Percentiles rank a stretch among this genome's conserved stretches.
These are phyloP conservation scores for Karstenula rhodostoma DNA, from an alignment of 2,329 filamentous ascomycete species.

Conservation along the genomic window DNA sequence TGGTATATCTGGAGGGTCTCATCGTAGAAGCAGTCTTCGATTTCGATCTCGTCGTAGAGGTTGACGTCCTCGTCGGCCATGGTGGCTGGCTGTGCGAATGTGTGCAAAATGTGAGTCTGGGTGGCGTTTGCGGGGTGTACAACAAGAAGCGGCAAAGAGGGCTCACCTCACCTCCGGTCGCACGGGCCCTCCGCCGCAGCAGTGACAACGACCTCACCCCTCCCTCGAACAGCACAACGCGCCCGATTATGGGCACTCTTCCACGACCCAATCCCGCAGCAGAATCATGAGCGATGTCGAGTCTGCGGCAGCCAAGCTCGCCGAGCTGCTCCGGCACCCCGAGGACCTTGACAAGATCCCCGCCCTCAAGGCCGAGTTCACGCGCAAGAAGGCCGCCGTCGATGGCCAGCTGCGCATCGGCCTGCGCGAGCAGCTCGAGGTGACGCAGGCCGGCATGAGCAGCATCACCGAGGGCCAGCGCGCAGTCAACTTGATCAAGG, in stretches of 20 bases:
- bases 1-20: conserved; percentile 91
- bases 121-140: conserved; percentile 15
- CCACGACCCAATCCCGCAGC: conserved; percentile 17
- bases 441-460: conserved; percentile 91
- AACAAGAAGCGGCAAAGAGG: conserved; percentile 8
- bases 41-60: conserved; percentile 97
- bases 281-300: conserved; percentile 68
- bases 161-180: not conserved
- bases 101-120: conserved; percentile 13
- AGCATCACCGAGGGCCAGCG: conserved; percentile 90
- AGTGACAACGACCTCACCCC: conserved; percentile 15
- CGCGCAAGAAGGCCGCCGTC: conserved; percentile 89
- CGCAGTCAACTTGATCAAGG: conserved; percentile 90
- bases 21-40: conserved; percentile 93
- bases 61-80: conserved; percentile 57
- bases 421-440: conserved; percentile 89
- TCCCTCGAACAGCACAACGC: conserved; percentile 14
- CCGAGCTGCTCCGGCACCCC: conserved; percentile 91
- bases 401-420: conserved; percentile 90
- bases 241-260: conserved; percentile 27
- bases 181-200: conserved; percentile 5
- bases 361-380: conserved; percentile 88
- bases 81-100: conserved; percentile 5
- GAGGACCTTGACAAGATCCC: conserved; percentile 98
- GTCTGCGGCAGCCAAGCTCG: conserved; percentile 75